A percentile compares a stretch with the other conserved stretches of the same genome.
Evolutionary conservation across 2,329 filamentous ascomycete species (phyloP).

Genomic region (Cordyceps fumosorosea): DNA sequence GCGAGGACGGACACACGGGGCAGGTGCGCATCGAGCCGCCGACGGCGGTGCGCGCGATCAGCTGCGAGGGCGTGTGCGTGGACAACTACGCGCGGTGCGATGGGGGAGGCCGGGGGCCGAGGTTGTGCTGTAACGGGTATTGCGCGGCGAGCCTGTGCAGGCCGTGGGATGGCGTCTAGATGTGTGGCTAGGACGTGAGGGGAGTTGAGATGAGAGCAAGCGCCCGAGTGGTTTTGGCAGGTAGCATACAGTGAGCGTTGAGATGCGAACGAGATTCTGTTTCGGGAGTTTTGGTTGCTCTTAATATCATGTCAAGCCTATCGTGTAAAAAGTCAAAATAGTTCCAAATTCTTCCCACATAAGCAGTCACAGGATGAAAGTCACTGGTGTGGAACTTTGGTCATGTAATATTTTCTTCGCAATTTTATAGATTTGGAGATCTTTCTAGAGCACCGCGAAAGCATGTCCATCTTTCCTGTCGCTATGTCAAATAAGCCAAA

Average conservation of each 20-base stretch:
- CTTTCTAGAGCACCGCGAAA: background rate
- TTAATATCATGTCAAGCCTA: too few species aligned
- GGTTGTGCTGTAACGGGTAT: slow-evolving; percentile 37
- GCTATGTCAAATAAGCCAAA: background rate
- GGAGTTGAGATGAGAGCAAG: background rate
- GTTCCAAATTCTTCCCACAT: too few species aligned
- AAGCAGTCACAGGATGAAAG: too few species aligned
- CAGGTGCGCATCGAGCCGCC: slow-evolving; percentile 39
- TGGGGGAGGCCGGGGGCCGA: slow-evolving; percentile 28
- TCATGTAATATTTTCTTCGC: too few species aligned
- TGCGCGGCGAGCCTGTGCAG: slow-evolving; percentile 36
- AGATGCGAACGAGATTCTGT: background rate
- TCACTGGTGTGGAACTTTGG: background rate
- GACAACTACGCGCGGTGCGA: slow-evolving; percentile 32
- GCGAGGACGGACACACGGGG: slow-evolving; percentile 25
- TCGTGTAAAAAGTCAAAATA: too few species aligned
- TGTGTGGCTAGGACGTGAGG: background rate
- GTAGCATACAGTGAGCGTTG: too few species aligned
- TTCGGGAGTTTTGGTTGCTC: too few species aligned
- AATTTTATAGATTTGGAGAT: background rate
- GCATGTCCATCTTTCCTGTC: background rate
- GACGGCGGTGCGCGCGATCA: slow-evolving; percentile 35
- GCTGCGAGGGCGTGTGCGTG: slow-evolving; percentile 37
- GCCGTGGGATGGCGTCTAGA: slow-evolving; percentile 25
- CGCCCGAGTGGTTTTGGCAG: background rate